Conservation (phyloP, 208 protist genomes). For the Wallacemonas collosoma region DNA sequence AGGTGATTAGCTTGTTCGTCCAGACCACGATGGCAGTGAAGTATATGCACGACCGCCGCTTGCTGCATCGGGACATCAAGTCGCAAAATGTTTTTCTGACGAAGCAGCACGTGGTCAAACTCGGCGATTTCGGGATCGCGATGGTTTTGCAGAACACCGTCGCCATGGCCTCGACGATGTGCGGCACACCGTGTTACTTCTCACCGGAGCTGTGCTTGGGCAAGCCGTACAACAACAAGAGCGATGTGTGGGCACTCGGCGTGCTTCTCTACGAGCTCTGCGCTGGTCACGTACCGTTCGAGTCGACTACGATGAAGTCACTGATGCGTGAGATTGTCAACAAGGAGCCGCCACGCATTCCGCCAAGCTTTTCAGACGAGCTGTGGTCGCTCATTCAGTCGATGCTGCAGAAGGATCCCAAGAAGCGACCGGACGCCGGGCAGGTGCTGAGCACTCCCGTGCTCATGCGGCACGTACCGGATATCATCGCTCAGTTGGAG, state of each 20-base stretch:
- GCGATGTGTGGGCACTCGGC: conserved; percentile 92
- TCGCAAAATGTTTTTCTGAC: conserved; percentile 93
- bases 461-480: conserved; percentile 65
- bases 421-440: conserved; percentile 76
- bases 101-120: conserved; percentile 82
- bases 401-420: conserved; percentile 84
- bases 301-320: conserved; percentile 80
- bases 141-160: conserved; percentile 87
- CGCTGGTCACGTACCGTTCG: conserved; percentile 76
- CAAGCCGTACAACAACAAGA: conserved; percentile 94
- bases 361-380: conserved; percentile 59
- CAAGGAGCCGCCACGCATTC: conserved; percentile 75
- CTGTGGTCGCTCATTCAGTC: conserved; percentile 74
- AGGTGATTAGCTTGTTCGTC: conserved; percentile 80
- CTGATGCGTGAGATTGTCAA: conserved; percentile 88
- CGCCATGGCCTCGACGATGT: conserved; percentile 92
- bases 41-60: conserved; percentile 89
- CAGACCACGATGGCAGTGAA: conserved; percentile 88
- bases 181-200: conserved; percentile 96
- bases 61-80: conserved; percentile 94
- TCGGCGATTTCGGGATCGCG: conserved; percentile 93
- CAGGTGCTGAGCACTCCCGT: conserved; percentile 73
- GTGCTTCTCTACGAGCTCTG: conserved; percentile 91
- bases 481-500: conserved; percentile 62
- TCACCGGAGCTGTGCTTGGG: conserved; percentile 93